Conservation (phyloP, 306 rosid species). For the Cyamopsis tetragonoloba region DNA sequence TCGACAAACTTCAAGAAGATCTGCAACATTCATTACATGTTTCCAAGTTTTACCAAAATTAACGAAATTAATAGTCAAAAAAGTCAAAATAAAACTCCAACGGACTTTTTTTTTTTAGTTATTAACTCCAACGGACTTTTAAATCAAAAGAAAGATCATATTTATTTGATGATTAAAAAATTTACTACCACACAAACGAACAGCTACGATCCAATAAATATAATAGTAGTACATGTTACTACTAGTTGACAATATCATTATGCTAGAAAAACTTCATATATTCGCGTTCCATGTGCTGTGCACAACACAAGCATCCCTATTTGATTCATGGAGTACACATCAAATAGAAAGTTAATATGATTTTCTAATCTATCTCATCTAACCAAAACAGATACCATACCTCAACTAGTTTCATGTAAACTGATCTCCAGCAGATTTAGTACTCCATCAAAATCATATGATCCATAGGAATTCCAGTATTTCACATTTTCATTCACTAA, state of each 20-base stretch:
- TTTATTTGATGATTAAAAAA: neutral
- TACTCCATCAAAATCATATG: neutral
- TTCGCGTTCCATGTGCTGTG: neutral
- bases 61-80: neutral
- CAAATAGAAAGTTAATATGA: neutral
- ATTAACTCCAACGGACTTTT: neutral
- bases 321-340: neutral
- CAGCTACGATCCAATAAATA: neutral
- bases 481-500: neutral
- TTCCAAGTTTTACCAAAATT: slow-evolving; percentile 20
- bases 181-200: neutral
- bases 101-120: too few relatives aligned
- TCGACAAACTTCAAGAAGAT: slow-evolving; percentile 44
- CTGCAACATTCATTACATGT: slow-evolving; percentile 30
- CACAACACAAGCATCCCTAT: neutral
- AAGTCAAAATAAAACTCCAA: neutral
- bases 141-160: neutral
- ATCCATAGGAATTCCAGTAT: neutral
- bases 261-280: neutral
- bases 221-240: neutral
- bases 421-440: neutral
- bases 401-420: neutral
- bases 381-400: neutral
- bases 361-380: too few relatives aligned
- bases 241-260: neutral